A percentile compares a stretch with the other conserved stretches of the same genome.
These are phyloP conservation scores for Berberis vulgaris DNA, from an alignment of 164 flowering plant genomes.

Conservation along the genomic window DNA sequence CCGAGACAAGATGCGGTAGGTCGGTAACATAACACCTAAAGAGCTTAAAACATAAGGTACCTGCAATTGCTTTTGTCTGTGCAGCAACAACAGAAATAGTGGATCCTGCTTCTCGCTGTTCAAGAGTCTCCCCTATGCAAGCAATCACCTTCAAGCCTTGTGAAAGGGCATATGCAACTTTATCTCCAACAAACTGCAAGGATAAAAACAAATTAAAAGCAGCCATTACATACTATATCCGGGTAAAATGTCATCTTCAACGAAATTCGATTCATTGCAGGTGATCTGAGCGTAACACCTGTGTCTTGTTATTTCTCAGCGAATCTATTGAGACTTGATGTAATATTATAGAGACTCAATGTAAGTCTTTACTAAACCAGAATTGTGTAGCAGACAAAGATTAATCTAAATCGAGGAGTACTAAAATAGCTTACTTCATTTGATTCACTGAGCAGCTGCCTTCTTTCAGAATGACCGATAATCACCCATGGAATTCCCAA, in stretches of 20 bases:
- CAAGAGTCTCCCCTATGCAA: constrained; percentile 68
- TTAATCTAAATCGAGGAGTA: too few species aligned
- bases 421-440: constrained; percentile 32
- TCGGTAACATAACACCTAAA: not conserved
- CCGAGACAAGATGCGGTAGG: too few species aligned
- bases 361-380: too few species aligned
- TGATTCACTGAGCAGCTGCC: constrained; percentile 41
- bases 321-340: too few species aligned
- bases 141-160: constrained; percentile 64
- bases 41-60: constrained; percentile 13
- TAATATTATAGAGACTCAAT: too few species aligned
- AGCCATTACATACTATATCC: not conserved
- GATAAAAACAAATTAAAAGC: not conserved
- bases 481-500: constrained; percentile 62
- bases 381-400: too few species aligned
- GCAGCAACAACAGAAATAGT: constrained; percentile 60
- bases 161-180: constrained; percentile 60
- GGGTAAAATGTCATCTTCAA: too few species aligned
- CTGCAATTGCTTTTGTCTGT: constrained; percentile 66
- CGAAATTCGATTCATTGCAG: not conserved
- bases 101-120: constrained; percentile 58
- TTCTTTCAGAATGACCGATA: constrained; percentile 66
- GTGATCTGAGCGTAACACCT: too few species aligned
- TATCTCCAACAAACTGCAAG: constrained; percentile 51
- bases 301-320: too few species aligned